Evolutionary conservation across 306 rosid species (phyloP), one percentile per base, ranked within the genome.

Genomic region (Echinosophora koreensis): DNA sequence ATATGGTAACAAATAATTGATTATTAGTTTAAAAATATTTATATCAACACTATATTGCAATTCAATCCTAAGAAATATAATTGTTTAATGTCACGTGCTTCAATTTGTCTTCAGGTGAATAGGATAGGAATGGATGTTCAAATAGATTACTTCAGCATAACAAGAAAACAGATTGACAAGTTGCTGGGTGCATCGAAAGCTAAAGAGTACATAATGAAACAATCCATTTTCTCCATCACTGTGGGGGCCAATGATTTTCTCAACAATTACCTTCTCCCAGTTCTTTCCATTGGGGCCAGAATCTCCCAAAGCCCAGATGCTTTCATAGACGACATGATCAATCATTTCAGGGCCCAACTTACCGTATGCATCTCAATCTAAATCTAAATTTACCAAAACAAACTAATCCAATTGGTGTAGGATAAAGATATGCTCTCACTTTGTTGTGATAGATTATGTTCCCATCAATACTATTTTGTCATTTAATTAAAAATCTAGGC

Each of bases 101-200:
- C 41, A 69, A 62, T 55, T 41, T 17, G 42, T 42, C 27, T 71
- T 46, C 90, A 92, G 98, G 90, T 95, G 58, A 95, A 95, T 76
- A 81, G 97, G 76, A 51, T 95, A 61, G 97, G 99, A 80, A 74
- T 95, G 97, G 97, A 95, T 66, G 14, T 92, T 71, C 99, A 95
- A 65, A 80, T 95, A 66, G 99, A 95, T 81, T 92, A 87, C 76
- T 95, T 83, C 89, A 88, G 84, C 85, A 47, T 80, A 52, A 95
- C 99, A 66, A 89, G 97, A 64, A 92, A 86, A 81, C 78, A 90
- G 81, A 57, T 92, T 42, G 89, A 89, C 72, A 77, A 92, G 58
- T 41, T 92, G 64, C 22, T 95, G 72, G 97, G 97, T 37, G 55
- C 80, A 74, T 76, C 90, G 4, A 78, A 91, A 60, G 97, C 99